phyloP scores from a whole-genome alignment of 2,329 filamentous ascomycete genomes.

The Curvularia eragrostidis region DNA sequence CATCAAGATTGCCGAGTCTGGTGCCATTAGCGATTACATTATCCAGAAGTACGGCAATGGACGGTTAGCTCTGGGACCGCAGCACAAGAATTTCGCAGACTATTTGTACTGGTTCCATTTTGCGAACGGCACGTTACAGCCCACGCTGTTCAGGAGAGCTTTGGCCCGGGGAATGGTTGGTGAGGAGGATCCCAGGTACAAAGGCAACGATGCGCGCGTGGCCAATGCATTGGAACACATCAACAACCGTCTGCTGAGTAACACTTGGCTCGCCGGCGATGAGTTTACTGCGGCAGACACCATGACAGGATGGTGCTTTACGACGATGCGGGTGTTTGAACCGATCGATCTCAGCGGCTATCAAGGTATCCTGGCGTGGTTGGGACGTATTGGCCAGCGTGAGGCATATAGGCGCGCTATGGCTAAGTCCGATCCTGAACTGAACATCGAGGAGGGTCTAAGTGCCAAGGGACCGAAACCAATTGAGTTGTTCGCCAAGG shows the following conservation, averaged over 20 bases:
- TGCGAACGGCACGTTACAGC: slow-evolving; percentile 52
- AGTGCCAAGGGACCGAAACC: slow-evolving; percentile 37
- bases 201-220: slow-evolving; percentile 46
- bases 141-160: slow-evolving; percentile 44
- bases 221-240: slow-evolving; percentile 53
- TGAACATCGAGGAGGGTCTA: slow-evolving; percentile 41
- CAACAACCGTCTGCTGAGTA: slow-evolving; percentile 58
- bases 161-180: slow-evolving; percentile 36
- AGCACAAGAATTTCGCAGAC: slow-evolving; percentile 61
- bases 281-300: slow-evolving; percentile 71
- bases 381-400: slow-evolving; percentile 37
- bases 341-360: slow-evolving; percentile 48
- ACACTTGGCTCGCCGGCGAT: slow-evolving; percentile 65
- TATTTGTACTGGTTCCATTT: slow-evolving; percentile 72
- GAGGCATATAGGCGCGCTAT: slow-evolving; percentile 58
- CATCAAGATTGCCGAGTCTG: slow-evolving; percentile 65
- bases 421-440: slow-evolving; percentile 60
- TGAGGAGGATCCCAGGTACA: slow-evolving; percentile 47
- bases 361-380: slow-evolving; percentile 39
- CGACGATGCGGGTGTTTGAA: slow-evolving; percentile 65
- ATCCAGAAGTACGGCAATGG: slow-evolving; percentile 59
- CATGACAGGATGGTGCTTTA: slow-evolving; percentile 67
- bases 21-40: slow-evolving; percentile 69
- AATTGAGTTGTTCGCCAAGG: slow-evolving; percentile 29
- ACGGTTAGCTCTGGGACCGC: slow-evolving; percentile 55